These are phyloP conservation scores for Suillus americanus DNA, from an alignment of 768 basidiomycete genomes.

Conservation along the genomic window DNA sequence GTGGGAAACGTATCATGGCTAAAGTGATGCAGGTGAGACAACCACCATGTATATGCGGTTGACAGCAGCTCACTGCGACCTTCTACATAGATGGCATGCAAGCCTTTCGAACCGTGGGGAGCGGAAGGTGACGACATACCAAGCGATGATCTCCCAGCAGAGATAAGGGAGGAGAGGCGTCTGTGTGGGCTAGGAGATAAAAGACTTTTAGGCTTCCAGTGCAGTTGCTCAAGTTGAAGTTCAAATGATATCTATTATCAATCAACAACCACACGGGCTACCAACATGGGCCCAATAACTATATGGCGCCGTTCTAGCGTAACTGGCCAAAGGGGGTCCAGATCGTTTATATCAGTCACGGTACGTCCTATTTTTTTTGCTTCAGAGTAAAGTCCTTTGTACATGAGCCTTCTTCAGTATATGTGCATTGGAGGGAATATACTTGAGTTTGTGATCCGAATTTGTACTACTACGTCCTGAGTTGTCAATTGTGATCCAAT, in stretches of 20 bases:
- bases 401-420: too few species aligned
- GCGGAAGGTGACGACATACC: constrained; percentile 55
- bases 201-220: constrained; percentile 85
- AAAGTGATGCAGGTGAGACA: constrained; percentile 76
- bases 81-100: constrained; percentile 83
- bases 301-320: neutral
- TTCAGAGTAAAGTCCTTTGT: too few species aligned
- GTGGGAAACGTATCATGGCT: constrained; percentile 66
- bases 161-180: constrained; percentile 68
- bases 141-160: constrained; percentile 50
- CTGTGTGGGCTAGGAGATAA: constrained; percentile 78
- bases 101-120: constrained; percentile 88
- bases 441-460: too few species aligned
- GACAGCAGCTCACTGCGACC: constrained; percentile 2
- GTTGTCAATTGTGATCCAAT: too few species aligned
- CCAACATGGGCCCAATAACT: neutral
- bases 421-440: too few species aligned
- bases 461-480: too few species aligned
- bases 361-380: too few species aligned
- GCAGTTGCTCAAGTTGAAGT: constrained; percentile 83
- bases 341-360: too few species aligned
- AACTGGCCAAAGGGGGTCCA: neutral
- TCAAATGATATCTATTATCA: neutral
- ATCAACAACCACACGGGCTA: neutral
- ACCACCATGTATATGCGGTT: neutral